Percentiles rank a stretch among this genome's conserved stretches.
phyloP scores from a whole-genome alignment of 2,329 filamentous ascomycete species.

The Venturia aucupariae region DNA sequence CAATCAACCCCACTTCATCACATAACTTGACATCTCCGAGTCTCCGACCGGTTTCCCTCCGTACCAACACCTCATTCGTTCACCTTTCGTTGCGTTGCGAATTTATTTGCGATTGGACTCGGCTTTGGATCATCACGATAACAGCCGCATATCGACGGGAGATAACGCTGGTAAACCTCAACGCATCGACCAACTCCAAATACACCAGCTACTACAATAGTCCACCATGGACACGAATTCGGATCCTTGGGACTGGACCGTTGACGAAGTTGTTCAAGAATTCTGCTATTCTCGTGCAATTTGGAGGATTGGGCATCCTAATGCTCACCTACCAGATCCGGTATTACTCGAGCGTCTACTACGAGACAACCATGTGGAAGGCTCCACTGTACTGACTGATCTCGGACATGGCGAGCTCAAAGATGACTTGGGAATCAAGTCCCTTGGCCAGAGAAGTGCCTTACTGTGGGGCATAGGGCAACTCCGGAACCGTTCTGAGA shows the following conservation, averaged over 20 bases:
- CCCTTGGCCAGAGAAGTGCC: constrained; percentile 48
- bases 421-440: constrained; percentile 49
- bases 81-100: neutral
- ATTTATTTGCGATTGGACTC: neutral
- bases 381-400: constrained; percentile 52
- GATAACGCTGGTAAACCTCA: neutral
- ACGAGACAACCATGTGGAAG: constrained; percentile 55
- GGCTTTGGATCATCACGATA: neutral
- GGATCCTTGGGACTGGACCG: constrained; percentile 69
- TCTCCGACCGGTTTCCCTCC: neutral
- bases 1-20: neutral
- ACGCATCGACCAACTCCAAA: neutral
- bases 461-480: constrained; percentile 49
- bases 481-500: constrained; percentile 43
- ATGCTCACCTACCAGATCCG: constrained; percentile 42
- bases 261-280: constrained; percentile 56
- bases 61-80: neutral
- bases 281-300: constrained; percentile 49
- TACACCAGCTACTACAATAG: neutral
- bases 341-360: constrained; percentile 45
- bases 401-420: constrained; percentile 40
- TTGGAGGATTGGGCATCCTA: constrained; percentile 33
- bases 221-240: constrained; percentile 22
- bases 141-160: neutral
- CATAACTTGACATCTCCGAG: neutral